Conservation (phyloP, 163 green algal genomes). For the Prototheca wickerhamii region DNA sequence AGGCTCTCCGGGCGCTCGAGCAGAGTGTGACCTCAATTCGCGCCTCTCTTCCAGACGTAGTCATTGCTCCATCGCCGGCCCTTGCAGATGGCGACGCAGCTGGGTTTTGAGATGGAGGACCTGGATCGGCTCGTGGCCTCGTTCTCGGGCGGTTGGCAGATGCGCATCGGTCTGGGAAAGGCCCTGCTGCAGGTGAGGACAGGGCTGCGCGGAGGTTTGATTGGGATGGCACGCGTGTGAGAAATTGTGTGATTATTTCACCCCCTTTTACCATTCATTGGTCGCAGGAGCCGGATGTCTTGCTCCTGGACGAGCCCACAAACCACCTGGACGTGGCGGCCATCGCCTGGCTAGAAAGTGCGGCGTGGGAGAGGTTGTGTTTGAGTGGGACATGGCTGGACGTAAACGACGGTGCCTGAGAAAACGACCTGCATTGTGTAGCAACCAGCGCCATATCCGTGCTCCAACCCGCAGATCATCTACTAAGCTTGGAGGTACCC, state of each 20-base stretch:
- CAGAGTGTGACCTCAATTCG: too few species aligned
- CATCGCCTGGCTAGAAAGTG: slow-evolving; percentile 83
- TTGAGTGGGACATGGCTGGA: too few species aligned
- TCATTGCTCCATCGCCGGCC: neutral
- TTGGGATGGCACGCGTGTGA: neutral
- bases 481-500: slow-evolving; percentile 79
- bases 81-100: slow-evolving; percentile 71
- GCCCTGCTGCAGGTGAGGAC: slow-evolving; percentile 80
- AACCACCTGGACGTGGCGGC: slow-evolving; percentile 94
- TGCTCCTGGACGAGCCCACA: slow-evolving; percentile 80
- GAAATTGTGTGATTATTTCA: too few species aligned
- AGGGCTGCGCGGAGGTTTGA: neutral
- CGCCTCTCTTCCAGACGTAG: neutral
- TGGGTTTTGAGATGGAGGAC: slow-evolving; percentile 89
- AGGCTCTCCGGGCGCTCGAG: too few species aligned
- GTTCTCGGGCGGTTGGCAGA: slow-evolving; percentile 96
- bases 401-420: too few species aligned
- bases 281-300: slow-evolving; percentile 56
- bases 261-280: slow-evolving; percentile 13
- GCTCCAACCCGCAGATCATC: slow-evolving; percentile 49
- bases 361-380: neutral
- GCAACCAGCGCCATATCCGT: too few species aligned
- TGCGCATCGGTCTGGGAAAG: slow-evolving; percentile 98
- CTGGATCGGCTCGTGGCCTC: slow-evolving; percentile 75
- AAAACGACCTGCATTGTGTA: too few species aligned